Percentiles rank a stretch among this genome's conserved stretches.
Evolutionary conservation across 345 rosid genomes (phyloP).

Genomic region (Murraya koenigii): DNA sequence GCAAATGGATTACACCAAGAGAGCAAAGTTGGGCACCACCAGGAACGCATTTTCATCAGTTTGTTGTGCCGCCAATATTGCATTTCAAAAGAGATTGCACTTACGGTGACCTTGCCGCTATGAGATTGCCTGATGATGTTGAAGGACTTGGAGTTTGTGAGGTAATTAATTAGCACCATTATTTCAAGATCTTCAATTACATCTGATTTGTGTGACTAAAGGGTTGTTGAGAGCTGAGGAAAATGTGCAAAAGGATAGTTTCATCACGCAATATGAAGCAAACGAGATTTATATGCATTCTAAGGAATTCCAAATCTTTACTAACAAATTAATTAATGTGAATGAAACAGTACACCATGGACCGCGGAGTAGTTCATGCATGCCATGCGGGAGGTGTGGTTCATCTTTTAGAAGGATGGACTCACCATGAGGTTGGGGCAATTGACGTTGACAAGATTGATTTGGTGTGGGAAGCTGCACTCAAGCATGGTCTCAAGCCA

Average conservation of each 20-base stretch:
- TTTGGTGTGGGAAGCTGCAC: conserved; percentile 88
- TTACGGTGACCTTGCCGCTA: conserved; percentile 96
- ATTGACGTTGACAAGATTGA: conserved; percentile 85
- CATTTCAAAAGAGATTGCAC: conserved; percentile 77
- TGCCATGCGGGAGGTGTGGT: conserved; percentile 99
- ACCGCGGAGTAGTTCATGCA: conserved; percentile 93
- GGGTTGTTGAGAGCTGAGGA: conserved; percentile 1
- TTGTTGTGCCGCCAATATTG: conserved; percentile 91
- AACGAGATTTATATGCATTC: too few relatives aligned
- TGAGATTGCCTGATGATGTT: conserved; percentile 85
- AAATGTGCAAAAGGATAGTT: background rate
- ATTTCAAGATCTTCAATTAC: background rate
- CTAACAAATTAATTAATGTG: too few relatives aligned
- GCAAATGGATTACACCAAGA: conserved; percentile 90
- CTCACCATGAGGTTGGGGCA: conserved; percentile 95
- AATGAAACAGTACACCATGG: conserved; percentile 84
- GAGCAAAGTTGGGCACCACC: conserved; percentile 94
- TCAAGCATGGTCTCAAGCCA: conserved; percentile 70
- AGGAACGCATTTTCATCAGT: conserved; percentile 94
- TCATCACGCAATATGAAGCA: background rate
- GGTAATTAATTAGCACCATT: conserved; percentile 35
- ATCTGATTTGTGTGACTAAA: background rate
- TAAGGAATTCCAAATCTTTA: too few relatives aligned
- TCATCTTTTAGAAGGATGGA: conserved; percentile 84
- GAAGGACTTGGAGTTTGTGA: conserved; percentile 89